A percentile compares a stretch with the other conserved stretches of the same genome.
Conservation (phyloP, 2,329 filamentous ascomycete genomes). For the Fusarium goolgardi region DNA sequence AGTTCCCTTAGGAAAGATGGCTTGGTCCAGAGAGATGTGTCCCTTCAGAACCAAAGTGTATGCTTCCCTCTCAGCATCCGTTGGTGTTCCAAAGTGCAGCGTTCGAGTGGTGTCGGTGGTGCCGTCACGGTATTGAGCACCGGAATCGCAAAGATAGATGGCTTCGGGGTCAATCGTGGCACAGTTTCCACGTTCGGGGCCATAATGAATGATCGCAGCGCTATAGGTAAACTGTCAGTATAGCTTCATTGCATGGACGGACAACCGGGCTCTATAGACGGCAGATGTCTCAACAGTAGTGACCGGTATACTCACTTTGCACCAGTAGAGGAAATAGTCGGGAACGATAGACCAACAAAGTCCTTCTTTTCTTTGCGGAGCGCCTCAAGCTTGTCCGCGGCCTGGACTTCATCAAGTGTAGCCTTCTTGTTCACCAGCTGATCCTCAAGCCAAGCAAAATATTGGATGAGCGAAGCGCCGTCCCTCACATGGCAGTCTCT, state of each 20-base stretch:
- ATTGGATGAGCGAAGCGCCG: constrained; percentile 89
- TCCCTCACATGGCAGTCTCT: constrained; percentile 92
- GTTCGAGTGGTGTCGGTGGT: constrained; percentile 97
- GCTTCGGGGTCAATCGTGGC: constrained; percentile 83
- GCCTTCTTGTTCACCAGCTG: constrained; percentile 80
- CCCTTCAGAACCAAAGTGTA: constrained; percentile 97
- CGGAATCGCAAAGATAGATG: constrained; percentile 96
- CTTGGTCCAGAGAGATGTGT: constrained; percentile 86
- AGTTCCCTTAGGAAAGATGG: constrained; percentile 93
- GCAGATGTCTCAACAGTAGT: not conserved
- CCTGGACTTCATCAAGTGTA: constrained; percentile 86
- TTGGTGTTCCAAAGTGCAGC: constrained; percentile 88
- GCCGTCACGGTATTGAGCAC: constrained; percentile 94
- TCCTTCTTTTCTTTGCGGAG: constrained; percentile 75
- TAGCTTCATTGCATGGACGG: not conserved
- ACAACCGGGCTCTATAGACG: not conserved
- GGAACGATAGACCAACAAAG: constrained; percentile 92
- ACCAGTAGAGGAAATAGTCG: constrained; percentile 95
- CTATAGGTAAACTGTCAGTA: constrained; percentile 58
- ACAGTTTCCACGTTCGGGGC: constrained; percentile 84
- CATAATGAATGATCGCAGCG: constrained; percentile 96
- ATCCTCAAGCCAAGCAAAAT: constrained; percentile 96
- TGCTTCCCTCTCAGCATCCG: constrained; percentile 83
- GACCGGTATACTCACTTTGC: constrained; percentile 66
- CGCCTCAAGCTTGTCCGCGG: constrained; percentile 89